Evolutionary conservation across 306 rosid species (phyloP), one percentile per base, ranked within the genome.

Genomic region (Rosa persica): DNA sequence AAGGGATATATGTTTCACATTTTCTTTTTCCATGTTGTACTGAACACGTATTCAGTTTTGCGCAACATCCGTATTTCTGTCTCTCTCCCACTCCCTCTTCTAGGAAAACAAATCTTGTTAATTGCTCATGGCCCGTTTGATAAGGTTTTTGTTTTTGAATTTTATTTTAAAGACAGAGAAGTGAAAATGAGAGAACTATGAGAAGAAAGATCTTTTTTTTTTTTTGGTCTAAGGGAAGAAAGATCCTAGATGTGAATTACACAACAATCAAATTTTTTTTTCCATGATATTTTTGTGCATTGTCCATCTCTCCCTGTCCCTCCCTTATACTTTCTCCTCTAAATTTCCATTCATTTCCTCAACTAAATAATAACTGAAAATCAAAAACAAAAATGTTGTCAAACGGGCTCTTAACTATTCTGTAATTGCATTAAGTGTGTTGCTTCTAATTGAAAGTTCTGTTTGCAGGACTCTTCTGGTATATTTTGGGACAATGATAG

Each of bases 401-500:
- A 75, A 30, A 58, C 58, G 19, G 58, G 70, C 43, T 23, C 58
- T 43, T 70, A 60, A 43, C 34, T 43, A 79, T n/a, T 67, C 71
- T 73, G 22, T 75, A 8, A 72, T 72, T 38, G 43, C 67, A 46
- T 42, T 40, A 76, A 49, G 67, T 71, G 22, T 74, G 76, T 82
- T 75, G 68, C 40, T 76, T 75, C 73, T 80, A 81, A 87, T 47
- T 65, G 69, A 67, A 81, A 82, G 83, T 73, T 22, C 49, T 55
- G 30, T 78, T 79, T 75, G 81, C 97, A 93, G 97, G 98, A 93
- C 67, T 87, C 97, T 76, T 89, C 97, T 57, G 98, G 98, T 74
- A 91, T 91, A 74, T 93, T 91, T 67, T 91, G 97, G 98, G 98
- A 93, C 72, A 93, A 93, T 77, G 98, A 93, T 78, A 91, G 98